A percentile compares a stretch with the other conserved stretches of the same genome.
Evolutionary conservation across 2,329 filamentous ascomycete species (phyloP).

Genomic region (Remersonia thermophila): DNA sequence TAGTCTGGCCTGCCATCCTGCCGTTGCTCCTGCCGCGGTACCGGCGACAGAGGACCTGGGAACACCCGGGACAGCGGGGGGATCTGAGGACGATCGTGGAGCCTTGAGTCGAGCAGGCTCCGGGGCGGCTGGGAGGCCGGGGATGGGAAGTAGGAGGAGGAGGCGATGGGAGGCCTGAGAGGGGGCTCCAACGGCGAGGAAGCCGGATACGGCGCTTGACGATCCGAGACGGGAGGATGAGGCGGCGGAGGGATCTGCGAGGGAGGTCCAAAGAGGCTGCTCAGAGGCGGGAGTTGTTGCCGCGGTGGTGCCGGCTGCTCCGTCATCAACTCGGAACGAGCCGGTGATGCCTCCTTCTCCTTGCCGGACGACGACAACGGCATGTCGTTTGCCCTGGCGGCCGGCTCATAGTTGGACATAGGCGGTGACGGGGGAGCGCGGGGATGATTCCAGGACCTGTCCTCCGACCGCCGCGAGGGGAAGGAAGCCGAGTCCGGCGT

Average conservation of each 20-base stretch:
- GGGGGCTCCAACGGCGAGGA: conserved; percentile 37
- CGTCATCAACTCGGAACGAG: conserved; percentile 2
- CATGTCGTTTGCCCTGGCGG: conserved; percentile 29
- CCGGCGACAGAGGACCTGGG: conserved; percentile 33
- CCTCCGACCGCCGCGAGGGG: conserved; percentile 31
- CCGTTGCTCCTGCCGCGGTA: conserved; percentile 28
- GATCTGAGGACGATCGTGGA: conserved; percentile 30
- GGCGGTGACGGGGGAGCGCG: conserved; percentile 37
- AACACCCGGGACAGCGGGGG: conserved; percentile 24
- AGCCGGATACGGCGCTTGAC: conserved; percentile 29
- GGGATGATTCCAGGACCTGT: conserved; percentile 33
- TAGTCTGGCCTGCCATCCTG: conserved; percentile 26
- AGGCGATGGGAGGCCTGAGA: conserved; percentile 22
- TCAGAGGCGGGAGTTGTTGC: conserved; percentile 43
- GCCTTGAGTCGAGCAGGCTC: conserved; percentile 33
- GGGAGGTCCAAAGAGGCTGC: conserved; percentile 42
- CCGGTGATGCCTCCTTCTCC: conserved; percentile 14
- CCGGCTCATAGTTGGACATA: conserved; percentile 47
- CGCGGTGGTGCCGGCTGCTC: conserved; percentile 22
- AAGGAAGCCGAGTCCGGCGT: conserved; percentile 39
- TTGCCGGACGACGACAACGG: conserved; percentile 20
- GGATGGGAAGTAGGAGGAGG: conserved; percentile 34
- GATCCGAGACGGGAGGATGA: conserved; percentile 35
- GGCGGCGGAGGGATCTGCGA: conserved; percentile 31
- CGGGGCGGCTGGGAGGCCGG: conserved; percentile 30